Base-by-base conservation (phyloP, 768 basidiomycete genomes). In the Strobilomyces echinocephalus region DNA sequence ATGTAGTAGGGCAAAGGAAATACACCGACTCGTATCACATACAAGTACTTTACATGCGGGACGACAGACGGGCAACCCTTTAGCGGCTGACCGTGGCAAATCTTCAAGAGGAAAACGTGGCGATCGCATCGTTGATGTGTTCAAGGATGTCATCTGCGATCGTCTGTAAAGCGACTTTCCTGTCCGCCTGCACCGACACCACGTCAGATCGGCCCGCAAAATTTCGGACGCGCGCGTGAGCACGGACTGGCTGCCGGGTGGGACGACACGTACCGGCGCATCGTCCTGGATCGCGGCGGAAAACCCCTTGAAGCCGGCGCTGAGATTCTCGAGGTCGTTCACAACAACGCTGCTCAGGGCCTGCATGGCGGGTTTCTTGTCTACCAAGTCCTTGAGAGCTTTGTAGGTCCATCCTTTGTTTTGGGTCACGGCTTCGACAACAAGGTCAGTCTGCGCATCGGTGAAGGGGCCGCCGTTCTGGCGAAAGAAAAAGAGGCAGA, bases 211-310 rank as follows among this genome's bases (percentile, higher is more conserved):
- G 21, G 21, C 12, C 24, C 24, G 15, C 20, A n/a, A 11, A 28
- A 9, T 10, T 2, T 35, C 6, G 31, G 26, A 24, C 20, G 33
- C 16, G 9, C 12, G 5, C 21, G 16, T 41, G 18, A n/a, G n/a
- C 31, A 26, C 7, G 53, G 12, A 31, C 38, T 36, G 24, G 24
- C 2, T 24, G 24, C 4, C 24, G 2, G 24, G 24, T 24, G n/a
- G 41, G 30, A 10, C 2, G 41, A 30, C 42, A 54, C 58, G 42
- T 34, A 59, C 58, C 30, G 58, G 40, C 8, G 11, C 1, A 8
- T 36, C 47, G 31, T 0, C 8, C 21, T 8, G 1, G 12, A 59
- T 3, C 4, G 16, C 40, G 3, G 2, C 3, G 5, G 16, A 21
- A 9, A 54, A 24, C 1, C 0, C 11, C 16, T 44, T n/a, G 7